Conservation (phyloP, 2,329 filamentous ascomycete species). For the Arachnomyces sp. region DNA sequence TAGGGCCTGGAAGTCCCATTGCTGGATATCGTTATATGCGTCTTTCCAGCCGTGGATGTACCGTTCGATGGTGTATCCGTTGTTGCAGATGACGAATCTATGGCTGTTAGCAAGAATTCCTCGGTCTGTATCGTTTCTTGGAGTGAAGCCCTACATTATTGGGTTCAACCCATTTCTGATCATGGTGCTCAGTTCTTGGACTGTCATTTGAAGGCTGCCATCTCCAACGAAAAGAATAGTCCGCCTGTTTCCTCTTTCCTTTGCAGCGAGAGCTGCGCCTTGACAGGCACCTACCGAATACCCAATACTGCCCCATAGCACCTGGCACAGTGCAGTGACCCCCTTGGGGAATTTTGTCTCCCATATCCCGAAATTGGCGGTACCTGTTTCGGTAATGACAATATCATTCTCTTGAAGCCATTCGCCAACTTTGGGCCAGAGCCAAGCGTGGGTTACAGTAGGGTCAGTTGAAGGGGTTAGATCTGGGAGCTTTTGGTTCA, state of each 20-base stretch:
- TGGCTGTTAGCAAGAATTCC: constrained; percentile 1
- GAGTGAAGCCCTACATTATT: constrained; percentile 53
- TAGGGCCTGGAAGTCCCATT: constrained; percentile 63
- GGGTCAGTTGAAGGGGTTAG: constrained; percentile 21
- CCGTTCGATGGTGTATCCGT: constrained; percentile 78
- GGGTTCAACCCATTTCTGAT: constrained; percentile 61
- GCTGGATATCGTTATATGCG: constrained; percentile 66
- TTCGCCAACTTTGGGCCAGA: constrained; percentile 40
- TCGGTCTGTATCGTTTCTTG: not conserved
- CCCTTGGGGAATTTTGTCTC: constrained; percentile 44
- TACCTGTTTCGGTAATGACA: constrained; percentile 51
- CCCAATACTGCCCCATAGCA: constrained; percentile 53
- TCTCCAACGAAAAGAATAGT: constrained; percentile 78
- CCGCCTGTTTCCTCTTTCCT: constrained; percentile 35
- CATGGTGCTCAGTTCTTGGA: constrained; percentile 75
- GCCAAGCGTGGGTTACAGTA: constrained; percentile 40
- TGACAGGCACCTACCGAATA: constrained; percentile 52
- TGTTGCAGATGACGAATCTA: constrained; percentile 67
- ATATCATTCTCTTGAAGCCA: constrained; percentile 48
- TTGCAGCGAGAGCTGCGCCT: constrained; percentile 47
- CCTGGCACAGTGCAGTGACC: constrained; percentile 41
- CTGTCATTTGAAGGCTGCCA: constrained; percentile 74
- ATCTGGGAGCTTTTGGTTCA: constrained; percentile 40
- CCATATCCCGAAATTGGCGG: constrained; percentile 47
- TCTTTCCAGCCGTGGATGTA: constrained; percentile 73